Evolutionary conservation across 2,329 filamentous ascomycete species (phyloP), one percentile per base, ranked within the genome.

Genomic region (Curvularia lunata): DNA sequence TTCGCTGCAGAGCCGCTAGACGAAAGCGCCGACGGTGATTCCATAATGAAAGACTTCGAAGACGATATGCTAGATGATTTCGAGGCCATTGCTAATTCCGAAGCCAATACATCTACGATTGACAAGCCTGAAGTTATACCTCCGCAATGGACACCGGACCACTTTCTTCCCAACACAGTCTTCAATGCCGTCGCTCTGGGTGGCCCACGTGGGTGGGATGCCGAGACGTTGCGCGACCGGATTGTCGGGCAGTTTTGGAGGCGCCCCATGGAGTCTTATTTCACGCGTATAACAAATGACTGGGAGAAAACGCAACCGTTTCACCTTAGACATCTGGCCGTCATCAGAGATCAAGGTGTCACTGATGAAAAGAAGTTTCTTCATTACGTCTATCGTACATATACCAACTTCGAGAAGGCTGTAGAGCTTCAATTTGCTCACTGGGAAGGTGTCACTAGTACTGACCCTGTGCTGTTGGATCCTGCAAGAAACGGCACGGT

Each of bases 241-340:
- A 67, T 78, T 7, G 77, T 83, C 48, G 85, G 86, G 9, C 71
- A 74, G 9, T 82, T 84, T 63, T 86, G 82, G 73, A 80, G 79
- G 52, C 78, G 84, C 48, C 83, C 85, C 0, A 66, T 86, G 28
- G 86, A 88, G 65, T 79, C 81, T 28, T 74, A 81, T 19, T 67
- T 88, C 21, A 73, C 73, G 48, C 81, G 84, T 25, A 64, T 88
- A 37, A 83, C 83, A 1, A 81, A 86, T 54, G 76, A 80, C 53
- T 87, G 85, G 82, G 81, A 85, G 52, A 66, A 82, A 16, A 83
- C 83, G n/a, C 86, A 88, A 63, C 85, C 86, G 23, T 72, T 76
- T 3, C 81, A 86, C 68, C 76, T 88, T 21, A 81, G 83, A 18
- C 84, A 87, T 65, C 72, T 86, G 16, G 79, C 82, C 10, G 76